phyloP scores from a whole-genome alignment of 202 grass and related monocot genomes.

The Brachypodium distachyon region DNA sequence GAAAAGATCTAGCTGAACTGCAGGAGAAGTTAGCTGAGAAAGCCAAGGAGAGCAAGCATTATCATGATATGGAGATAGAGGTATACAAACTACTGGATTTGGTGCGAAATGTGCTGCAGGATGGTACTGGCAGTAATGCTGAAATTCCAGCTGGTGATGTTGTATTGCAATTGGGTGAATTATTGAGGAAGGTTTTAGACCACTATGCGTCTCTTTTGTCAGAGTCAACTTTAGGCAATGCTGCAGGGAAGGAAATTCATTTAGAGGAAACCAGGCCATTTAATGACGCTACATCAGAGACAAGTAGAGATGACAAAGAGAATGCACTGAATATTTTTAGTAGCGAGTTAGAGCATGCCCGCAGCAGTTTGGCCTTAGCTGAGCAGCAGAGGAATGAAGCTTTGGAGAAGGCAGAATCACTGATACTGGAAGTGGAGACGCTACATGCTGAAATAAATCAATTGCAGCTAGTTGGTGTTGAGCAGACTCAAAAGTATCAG shows the following conservation, averaged over 20 bases:
- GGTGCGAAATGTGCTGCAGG: slow-evolving; percentile 39
- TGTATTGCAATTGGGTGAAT: slow-evolving; percentile 37
- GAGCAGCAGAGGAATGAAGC: slow-evolving; percentile 58
- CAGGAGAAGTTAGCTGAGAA: slow-evolving; percentile 73
- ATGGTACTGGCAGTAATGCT: slow-evolving; percentile 21
- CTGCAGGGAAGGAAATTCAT: slow-evolving; percentile 31
- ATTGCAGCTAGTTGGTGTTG: slow-evolving; percentile 44
- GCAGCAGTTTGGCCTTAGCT: slow-evolving; percentile 34
- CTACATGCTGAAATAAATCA: slow-evolving; percentile 43
- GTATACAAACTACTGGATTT: slow-evolving; percentile 56
- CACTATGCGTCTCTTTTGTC: slow-evolving; percentile 28
- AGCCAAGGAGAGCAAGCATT: slow-evolving; percentile 28
- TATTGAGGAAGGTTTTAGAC: slow-evolving; percentile 63
- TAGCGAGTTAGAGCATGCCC: slow-evolving; percentile 43
- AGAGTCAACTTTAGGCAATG: slow-evolving; percentile 19
- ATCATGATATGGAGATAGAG: slow-evolving; percentile 50
- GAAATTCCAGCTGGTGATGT: slow-evolving; percentile 38
- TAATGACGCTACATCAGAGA: slow-evolving; percentile 6
- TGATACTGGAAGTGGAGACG: slow-evolving; percentile 48
- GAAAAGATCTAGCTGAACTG: slow-evolving; percentile 55
- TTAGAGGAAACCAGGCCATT: slow-evolving; percentile 35
- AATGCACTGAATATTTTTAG: slow-evolving; percentile 21
- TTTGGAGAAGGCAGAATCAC: slow-evolving; percentile 43
- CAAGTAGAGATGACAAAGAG: slow-evolving; percentile 22
- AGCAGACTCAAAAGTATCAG: slow-evolving; percentile 44